Conservation (phyloP, 1,284 basidiomycete species). For the Moesziomyces globuligerus region DNA sequence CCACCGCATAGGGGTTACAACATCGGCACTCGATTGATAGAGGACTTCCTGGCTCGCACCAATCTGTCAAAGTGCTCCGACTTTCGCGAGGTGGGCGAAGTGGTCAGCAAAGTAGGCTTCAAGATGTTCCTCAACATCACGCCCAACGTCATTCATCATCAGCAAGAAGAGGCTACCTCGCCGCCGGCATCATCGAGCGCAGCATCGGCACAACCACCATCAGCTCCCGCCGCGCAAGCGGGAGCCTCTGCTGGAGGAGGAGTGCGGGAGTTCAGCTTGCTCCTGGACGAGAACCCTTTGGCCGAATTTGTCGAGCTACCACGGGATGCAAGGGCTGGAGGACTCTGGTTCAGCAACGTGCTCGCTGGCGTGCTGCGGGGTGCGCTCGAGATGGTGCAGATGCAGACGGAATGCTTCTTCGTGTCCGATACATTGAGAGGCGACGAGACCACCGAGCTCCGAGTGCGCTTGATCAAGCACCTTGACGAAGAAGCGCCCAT, state of each 20-base stretch:
- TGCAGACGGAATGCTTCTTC: conserved; percentile 92
- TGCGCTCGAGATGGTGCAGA: conserved; percentile 97
- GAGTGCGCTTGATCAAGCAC: conserved; percentile 87
- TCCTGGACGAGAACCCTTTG: conserved; percentile 93
- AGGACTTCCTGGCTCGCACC: conserved; percentile 95
- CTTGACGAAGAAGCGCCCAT: conserved; percentile 83
- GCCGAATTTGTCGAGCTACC: conserved; percentile 98
- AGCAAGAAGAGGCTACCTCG: conserved; percentile 48
- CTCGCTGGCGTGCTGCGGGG: conserved; percentile 92
- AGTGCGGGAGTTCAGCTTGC: conserved; percentile 76
- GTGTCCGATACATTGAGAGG: conserved; percentile 89
- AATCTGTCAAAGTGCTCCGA: conserved; percentile 76
- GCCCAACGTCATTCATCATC: conserved; percentile 79
- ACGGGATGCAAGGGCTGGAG: conserved; percentile 77
- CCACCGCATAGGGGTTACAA: conserved; percentile 85
- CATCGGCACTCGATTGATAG: conserved; percentile 94
- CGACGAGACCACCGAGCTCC: conserved; percentile 92
- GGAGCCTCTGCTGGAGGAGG: conserved; percentile 1
- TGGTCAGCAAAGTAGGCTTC: conserved; percentile 81
- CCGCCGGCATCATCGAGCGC: conserved; percentile 18
- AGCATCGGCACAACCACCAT: conserved; percentile 11
- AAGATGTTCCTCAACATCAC: conserved; percentile 96
- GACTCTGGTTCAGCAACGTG: conserved; percentile 96
- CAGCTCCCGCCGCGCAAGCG: conserved; percentile 10
- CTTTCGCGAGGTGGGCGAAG: conserved; percentile 82